Evolutionary conservation across 352 stramenopile species (phyloP).

Genomic region (Phytophthora nicotianae): DNA sequence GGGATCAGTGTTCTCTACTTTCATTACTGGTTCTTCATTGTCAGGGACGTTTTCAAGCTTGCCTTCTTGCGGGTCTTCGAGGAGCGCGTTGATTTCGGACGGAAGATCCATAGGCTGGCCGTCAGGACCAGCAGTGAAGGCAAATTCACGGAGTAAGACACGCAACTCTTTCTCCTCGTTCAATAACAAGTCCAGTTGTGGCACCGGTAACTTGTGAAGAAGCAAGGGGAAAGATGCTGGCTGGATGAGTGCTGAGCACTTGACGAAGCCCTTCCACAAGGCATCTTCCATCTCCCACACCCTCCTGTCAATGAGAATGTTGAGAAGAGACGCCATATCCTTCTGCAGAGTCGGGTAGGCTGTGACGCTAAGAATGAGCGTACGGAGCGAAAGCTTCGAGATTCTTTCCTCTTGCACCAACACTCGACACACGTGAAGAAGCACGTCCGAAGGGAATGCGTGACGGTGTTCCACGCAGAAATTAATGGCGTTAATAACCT

Average conservation of each 20-base stretch:
- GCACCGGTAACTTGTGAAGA: slow-evolving; percentile 54
- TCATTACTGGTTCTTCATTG: slow-evolving; percentile 17
- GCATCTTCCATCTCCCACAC: slow-evolving; percentile 81
- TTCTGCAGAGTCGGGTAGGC: slow-evolving; percentile 68
- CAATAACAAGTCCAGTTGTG: slow-evolving; percentile 54
- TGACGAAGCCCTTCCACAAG: slow-evolving; percentile 83
- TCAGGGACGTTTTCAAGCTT: slow-evolving; percentile 16
- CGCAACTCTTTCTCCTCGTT: slow-evolving; percentile 68
- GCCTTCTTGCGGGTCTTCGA: slow-evolving; percentile 31
- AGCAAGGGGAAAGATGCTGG: slow-evolving; percentile 74
- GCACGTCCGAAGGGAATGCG: slow-evolving; percentile 76
- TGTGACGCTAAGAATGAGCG: slow-evolving; percentile 80
- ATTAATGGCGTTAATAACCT: slow-evolving; percentile 77
- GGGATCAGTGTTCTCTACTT: slow-evolving; percentile 28
- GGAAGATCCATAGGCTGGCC: slow-evolving; percentile 39
- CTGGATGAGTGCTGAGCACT: slow-evolving; percentile 75
- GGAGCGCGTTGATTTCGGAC: slow-evolving; percentile 34
- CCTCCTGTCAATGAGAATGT: slow-evolving; percentile 51
- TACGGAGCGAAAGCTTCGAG: slow-evolving; percentile 73
- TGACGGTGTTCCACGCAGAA: slow-evolving; percentile 82
- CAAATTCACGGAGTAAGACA: slow-evolving; percentile 50
- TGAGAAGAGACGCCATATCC: slow-evolving; percentile 64
- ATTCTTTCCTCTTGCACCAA: slow-evolving; percentile 65
- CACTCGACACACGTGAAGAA: slow-evolving; percentile 70
- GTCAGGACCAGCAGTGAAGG: slow-evolving; percentile 37